Evolutionary conservation across 2,329 filamentous ascomycete species (phyloP), one percentile per base, ranked within the genome.

Genomic region (Byssothecium circinans): DNA sequence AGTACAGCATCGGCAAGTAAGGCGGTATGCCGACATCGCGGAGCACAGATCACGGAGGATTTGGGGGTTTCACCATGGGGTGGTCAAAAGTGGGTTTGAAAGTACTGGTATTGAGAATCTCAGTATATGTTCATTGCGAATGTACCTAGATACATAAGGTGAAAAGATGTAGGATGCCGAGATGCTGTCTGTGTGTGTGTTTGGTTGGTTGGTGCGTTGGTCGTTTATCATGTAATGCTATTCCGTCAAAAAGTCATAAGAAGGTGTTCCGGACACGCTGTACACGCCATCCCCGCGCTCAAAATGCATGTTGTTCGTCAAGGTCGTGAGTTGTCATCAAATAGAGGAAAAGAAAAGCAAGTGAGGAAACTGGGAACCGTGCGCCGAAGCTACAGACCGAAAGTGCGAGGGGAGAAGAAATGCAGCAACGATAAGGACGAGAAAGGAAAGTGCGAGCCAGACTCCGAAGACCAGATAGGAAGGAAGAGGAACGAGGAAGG

Each of bases 181-280:
- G n/a, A n/a, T n/a, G n/a, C 6, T 17, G 14, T 17, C 30, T 17
- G 14, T 17, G 6, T 17, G 30, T n/a, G 5, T 33, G 15, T 33
- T 35, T 40, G 34, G 29, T 18, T 29, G 5, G 32, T 34, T 25
- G 20, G 40, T 6, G n/a, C n/a, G n/a, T n/a, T n/a, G n/a, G n/a
- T n/a, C n/a, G n/a, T n/a, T n/a, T n/a, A n/a, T n/a, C n/a, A n/a
- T n/a, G n/a, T n/a, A n/a, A 42, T 56, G 47, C 45, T 41, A 43
- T 29, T 55, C 38, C 56, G 29, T 56, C 56, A 34, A 57, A 36
- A 58, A 19, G n/a, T 61, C 53, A 45, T 57, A 38, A n/a, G n/a
- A n/a, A 35, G 41, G 37, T 55, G 50, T 49, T 23, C 45, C 45
- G 18, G 49, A 43, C 45, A 43, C 41, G 45, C 30, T 34, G 18